Evolutionary conservation across 148 eudicot genomes (phyloP).

Genomic region (Dysphania ambrosioides): DNA sequence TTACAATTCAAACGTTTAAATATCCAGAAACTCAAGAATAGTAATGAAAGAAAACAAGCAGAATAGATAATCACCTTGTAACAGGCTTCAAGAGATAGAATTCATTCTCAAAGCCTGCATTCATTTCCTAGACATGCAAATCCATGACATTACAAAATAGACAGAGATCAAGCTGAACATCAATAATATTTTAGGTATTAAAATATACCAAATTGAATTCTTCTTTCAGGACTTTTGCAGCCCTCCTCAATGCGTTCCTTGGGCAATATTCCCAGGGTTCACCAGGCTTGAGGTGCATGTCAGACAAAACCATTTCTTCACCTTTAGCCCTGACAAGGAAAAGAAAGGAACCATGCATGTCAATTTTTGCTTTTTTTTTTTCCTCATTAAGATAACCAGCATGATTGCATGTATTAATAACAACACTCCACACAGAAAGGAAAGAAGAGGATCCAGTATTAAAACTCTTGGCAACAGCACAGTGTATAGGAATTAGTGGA

Average conservation of each 20-base stretch:
- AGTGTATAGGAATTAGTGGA: background rate
- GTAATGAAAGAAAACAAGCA: constrained; percentile 5
- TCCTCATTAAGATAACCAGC: too few species aligned
- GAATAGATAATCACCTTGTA: constrained; percentile 40
- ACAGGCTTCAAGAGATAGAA: constrained; percentile 70
- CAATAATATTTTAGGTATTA: background rate
- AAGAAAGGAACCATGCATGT: background rate
- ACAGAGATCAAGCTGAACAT: background rate
- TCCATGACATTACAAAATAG: constrained; percentile 15
- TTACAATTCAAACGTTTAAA: constrained; percentile 10
- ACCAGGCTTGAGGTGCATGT: constrained; percentile 85
- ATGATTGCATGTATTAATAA: background rate
- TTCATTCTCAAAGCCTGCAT: constrained; percentile 94
- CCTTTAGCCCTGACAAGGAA: constrained; percentile 55
- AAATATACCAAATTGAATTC: constrained; percentile 80
- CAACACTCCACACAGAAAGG: too few species aligned
- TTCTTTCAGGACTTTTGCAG: constrained; percentile 66
- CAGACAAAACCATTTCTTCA: constrained; percentile 92
- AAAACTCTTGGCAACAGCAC: background rate
- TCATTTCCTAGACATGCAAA: constrained; percentile 58
- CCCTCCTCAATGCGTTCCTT: constrained; percentile 75
- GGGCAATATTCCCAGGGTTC: constrained; percentile 96
- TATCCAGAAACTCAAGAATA: constrained; percentile 8
- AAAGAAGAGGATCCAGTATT: background rate
- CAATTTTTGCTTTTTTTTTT: too few species aligned